Evolutionary conservation across 805 yeast species (phyloP).

Genomic region (Cyberlindnera maclurae): DNA sequence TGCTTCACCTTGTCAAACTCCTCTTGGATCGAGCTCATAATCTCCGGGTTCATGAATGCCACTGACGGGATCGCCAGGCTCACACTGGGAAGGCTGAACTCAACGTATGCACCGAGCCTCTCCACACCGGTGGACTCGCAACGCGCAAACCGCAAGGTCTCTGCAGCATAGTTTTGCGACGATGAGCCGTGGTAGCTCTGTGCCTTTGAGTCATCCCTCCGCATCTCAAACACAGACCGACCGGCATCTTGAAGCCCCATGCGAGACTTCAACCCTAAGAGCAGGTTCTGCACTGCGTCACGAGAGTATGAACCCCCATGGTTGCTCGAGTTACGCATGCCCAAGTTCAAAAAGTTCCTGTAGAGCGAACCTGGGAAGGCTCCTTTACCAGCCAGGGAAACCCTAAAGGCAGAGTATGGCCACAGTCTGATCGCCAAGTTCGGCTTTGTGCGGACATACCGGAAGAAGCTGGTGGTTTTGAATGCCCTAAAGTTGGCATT

Average conservation of each 20-base stretch:
- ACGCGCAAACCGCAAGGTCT: slow-evolving; percentile 29
- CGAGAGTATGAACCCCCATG: slow-evolving; percentile 34
- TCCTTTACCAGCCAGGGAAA: slow-evolving; percentile 16
- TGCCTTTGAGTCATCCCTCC: neutral
- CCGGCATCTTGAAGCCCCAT: too few species aligned
- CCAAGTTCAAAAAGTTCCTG: slow-evolving; percentile 29
- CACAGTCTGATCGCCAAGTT: slow-evolving; percentile 13
- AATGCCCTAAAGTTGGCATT: slow-evolving; percentile 3
- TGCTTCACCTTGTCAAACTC: slow-evolving; percentile 32
- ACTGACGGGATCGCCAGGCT: slow-evolving; percentile 31
- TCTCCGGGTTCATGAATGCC: slow-evolving; percentile 37
- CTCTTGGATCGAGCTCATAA: slow-evolving; percentile 31
- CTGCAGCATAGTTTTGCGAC: slow-evolving; percentile 23
- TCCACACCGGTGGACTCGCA: slow-evolving; percentile 26
- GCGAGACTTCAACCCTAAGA: slow-evolving; percentile 34
- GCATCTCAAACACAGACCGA: neutral
- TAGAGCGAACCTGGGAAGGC: slow-evolving; percentile 27
- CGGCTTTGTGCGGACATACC: slow-evolving; percentile 3
- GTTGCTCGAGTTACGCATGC: slow-evolving; percentile 30
- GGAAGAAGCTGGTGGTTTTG: slow-evolving; percentile 4
- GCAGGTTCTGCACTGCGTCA: slow-evolving; percentile 53
- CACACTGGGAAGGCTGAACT: slow-evolving; percentile 43
- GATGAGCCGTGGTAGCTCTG: slow-evolving; percentile 20
- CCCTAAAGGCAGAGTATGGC: slow-evolving; percentile 22
- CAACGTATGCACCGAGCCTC: slow-evolving; percentile 44